A percentile compares a stretch with the other conserved stretches of the same genome.
Conservation (phyloP, 2,329 filamentous ascomycete genomes). For the Chrysosporium keratinophilum region DNA sequence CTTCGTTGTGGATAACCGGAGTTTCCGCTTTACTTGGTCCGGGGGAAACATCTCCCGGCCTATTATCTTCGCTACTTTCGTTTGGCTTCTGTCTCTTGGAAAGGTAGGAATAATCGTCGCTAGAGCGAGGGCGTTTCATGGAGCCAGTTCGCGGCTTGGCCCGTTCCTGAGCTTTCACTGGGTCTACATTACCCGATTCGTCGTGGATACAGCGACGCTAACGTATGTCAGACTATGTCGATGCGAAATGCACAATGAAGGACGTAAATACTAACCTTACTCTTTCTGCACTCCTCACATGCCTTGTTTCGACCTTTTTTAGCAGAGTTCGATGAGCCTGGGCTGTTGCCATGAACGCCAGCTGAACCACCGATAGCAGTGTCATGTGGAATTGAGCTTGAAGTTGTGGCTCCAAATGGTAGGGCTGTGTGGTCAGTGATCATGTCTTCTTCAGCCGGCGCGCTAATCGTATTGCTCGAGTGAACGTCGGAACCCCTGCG, state of each 20-base stretch:
- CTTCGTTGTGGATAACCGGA: no score
- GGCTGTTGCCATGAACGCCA: conserved; percentile 17
- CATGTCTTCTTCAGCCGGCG: background rate
- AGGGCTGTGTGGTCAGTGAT: background rate
- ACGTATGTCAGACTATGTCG: conserved; percentile 19
- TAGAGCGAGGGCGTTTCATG: conserved; percentile 44
- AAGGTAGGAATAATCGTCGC: conserved; percentile 29
- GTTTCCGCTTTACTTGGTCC: no score
- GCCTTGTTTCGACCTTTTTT: conserved; percentile 54
- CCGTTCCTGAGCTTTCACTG: conserved; percentile 51
- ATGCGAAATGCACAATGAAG: conserved; percentile 10
- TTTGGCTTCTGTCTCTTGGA: conserved; percentile 28
- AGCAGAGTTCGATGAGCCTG: conserved; percentile 32
- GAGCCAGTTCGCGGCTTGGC: conserved; percentile 49
- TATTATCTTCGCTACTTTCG: conserved; percentile 20
- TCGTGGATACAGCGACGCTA: conserved; percentile 59
- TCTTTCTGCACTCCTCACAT: conserved; percentile 56
- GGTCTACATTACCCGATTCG: conserved; percentile 54
- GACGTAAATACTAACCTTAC: conserved; percentile 44
- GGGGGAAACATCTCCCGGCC: conserved; percentile 9
- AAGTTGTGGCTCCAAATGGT: background rate
- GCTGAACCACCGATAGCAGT: background rate
- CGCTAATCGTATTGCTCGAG: background rate
- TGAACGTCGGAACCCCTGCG: conserved; percentile 3
- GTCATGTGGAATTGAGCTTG: background rate